Evolutionary conservation across 2,329 filamentous ascomycete species (phyloP), one percentile per base, ranked within the genome.

Genomic region (Cladophialophora exuberans): DNA sequence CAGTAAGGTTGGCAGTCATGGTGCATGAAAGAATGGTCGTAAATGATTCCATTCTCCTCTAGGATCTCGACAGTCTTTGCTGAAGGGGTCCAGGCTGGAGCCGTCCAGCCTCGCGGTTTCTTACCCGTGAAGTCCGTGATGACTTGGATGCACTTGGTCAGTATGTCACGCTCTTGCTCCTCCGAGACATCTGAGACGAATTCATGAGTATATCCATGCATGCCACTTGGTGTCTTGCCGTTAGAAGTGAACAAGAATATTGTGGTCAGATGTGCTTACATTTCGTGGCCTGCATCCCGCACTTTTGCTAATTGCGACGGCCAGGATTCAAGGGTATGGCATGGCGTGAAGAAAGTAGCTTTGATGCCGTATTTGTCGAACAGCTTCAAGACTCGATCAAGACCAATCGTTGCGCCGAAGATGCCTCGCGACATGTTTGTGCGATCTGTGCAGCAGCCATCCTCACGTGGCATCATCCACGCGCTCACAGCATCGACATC

Each of bases 261-360:
- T 31, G 9, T n/a, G 38, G 17, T 6, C 26, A 15, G 15, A 6
- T 3, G 17, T 20, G 30, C 52, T 25, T 51, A 66, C 59, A 77
- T 68, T 49, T 76, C 73, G 53, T 77, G 74, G 1, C 73, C 73
- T 4, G 66, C 66, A 52, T 76, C 72, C 4, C 71, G 61, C 28
- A 76, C 68, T 65, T 73, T 75, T 26, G 52, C 45, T 10, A 63
- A 38, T 36, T 65, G 59, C 4, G 47, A 25, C 4, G 80, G 80
- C 57, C 84, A 84, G 6, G 75, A 80, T 58, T 84, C 81, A 45
- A 80, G 72, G 0, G 76, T 79, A 66, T 84, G 81, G 46, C 80
- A 80, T 0, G 82, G 82, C 6, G 84, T 76, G 60, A 81, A 83
- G 81, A 81, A 84, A 2, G 81, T 83, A 17, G 79, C 73, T 54